Evolutionary conservation across 192 early-diverging fungal species (phyloP), one percentile per base, ranked within the genome.

Genomic region (Entophlyctis luteolus): DNA sequence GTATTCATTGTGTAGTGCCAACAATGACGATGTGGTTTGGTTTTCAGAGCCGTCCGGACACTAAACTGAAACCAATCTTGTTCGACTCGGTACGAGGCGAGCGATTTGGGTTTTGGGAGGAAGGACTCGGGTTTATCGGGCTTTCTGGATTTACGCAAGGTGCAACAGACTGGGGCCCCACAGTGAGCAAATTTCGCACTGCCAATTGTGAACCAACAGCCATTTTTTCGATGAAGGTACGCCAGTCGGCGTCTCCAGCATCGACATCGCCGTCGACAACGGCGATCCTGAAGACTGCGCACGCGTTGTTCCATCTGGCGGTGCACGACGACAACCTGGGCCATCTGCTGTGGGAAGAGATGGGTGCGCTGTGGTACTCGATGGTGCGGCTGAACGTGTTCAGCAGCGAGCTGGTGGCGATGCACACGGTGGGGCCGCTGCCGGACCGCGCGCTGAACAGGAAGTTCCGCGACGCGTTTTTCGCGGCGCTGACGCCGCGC

Each of bases 291-390:
- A 58, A 39, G 10, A 28, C 3, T 2, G 16, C 68, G 23, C 73
- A 75, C 36, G 54, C 65, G 12, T 23, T 75, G 4, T 75, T 56
- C 29, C 62, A 70, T 25, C 42, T 75, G 34, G 74, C 63, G 4
- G 67, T 60, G 5, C 46, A 48, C 33, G 68, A 59, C 5, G 62
- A 71, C 45, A 75, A 71, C 33, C 39, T 75, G 3, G 74, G 70
- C 2, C 68, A 72, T 39, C 23, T 72, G 12, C 39, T 75, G 3
- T 75, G 62, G 60, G 74, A 75, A 59, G 69, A 75, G 59, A 42
- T 75, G 39, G 68, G 28, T 25, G 22, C 42, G 34, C 47, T 71
- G n/a, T 75, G 65, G 65, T 62, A 67, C 31, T 52, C 38, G 3
- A 59, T 75, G 68, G 46, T 67, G 5, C 60, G 74, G 18, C 42